Conservation (phyloP, 1,284 basidiomycete species). For the Xerocomus amazonicus region DNA sequence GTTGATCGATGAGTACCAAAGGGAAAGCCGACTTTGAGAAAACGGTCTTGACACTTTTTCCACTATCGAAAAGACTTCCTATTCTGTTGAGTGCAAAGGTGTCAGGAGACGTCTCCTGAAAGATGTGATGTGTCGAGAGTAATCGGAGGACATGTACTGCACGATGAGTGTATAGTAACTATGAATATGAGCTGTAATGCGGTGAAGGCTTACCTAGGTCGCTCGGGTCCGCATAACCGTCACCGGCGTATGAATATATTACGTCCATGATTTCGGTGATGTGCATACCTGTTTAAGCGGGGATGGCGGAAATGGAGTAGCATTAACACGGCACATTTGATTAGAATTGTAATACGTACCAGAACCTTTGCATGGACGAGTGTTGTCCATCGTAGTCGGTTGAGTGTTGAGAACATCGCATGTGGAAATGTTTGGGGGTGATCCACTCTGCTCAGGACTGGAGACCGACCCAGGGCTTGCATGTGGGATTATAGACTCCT, state of each 20-base stretch:
- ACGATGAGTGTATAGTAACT: not conserved
- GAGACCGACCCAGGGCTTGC: not conserved
- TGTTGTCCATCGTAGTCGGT: not conserved
- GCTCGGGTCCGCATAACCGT: conserved; percentile 17
- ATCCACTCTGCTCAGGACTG: not conserved
- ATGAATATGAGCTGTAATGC: too few relatives aligned
- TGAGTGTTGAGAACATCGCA: not conserved
- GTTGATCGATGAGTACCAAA: not conserved
- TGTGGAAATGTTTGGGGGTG: not conserved
- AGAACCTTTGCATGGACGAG: not conserved
- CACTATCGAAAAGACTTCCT: conserved; percentile 62
- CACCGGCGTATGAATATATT: conserved; percentile 20
- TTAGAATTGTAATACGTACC: conserved; percentile 8
- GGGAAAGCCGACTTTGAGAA: conserved; percentile 27
- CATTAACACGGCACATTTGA: not conserved
- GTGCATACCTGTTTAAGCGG: conserved; percentile 44
- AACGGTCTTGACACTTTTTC: conserved; percentile 44
- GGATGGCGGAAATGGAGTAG: not conserved
- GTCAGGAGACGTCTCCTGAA: conserved; percentile 60
- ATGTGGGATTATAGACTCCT: not conserved
- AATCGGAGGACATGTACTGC: conserved; percentile 47
- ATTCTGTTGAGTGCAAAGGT: conserved; percentile 66
- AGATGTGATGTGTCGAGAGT: conserved; percentile 68
- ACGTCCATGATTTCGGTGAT: conserved; percentile 59
- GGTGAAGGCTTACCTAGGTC: conserved; percentile 18